Evolutionary conservation across 1,284 basidiomycete genomes (phyloP).

Genomic region (Schizophyllum amplum): DNA sequence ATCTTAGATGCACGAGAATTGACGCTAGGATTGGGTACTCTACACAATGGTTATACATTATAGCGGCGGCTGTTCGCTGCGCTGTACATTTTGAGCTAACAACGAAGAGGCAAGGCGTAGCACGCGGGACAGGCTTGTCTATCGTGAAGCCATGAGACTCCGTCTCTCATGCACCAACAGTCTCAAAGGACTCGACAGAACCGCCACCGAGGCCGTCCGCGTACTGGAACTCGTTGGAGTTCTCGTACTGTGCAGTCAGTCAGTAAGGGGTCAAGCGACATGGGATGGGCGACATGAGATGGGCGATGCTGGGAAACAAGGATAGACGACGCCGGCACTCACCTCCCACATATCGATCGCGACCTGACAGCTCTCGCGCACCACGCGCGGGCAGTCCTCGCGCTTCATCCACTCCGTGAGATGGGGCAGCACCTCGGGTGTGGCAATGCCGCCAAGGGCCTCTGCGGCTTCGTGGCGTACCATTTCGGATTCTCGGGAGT

Average conservation of each 20-base stretch:
- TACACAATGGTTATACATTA: not conserved
- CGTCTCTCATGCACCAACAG: not conserved
- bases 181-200: not conserved
- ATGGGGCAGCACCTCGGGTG: slow-evolving; percentile 83
- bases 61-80: not conserved
- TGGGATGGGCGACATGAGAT: not conserved
- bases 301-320: no score
- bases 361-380: slow-evolving; percentile 93
- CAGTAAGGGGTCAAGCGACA: not conserved
- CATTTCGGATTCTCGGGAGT: slow-evolving; percentile 85
- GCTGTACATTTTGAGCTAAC: not conserved
- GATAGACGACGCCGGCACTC: slow-evolving; percentile 19
- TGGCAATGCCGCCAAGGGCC: slow-evolving; percentile 93
- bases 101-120: no score
- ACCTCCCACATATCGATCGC: slow-evolving; percentile 98
- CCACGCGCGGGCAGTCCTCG: slow-evolving; percentile 79
- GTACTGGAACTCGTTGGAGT: slow-evolving; percentile 87
- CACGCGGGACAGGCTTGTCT: no score
- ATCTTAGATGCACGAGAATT: no score
- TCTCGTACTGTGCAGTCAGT: slow-evolving; percentile 62
- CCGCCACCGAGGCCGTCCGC: slow-evolving; percentile 29
- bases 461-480: slow-evolving; percentile 99
- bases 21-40: not conserved
- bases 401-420: slow-evolving; percentile 81
- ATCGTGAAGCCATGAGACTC: no score